These are phyloP conservation scores for Daldinia concentrica DNA, from an alignment of 495 filamentous ascomycete species.

Conservation along the genomic window DNA sequence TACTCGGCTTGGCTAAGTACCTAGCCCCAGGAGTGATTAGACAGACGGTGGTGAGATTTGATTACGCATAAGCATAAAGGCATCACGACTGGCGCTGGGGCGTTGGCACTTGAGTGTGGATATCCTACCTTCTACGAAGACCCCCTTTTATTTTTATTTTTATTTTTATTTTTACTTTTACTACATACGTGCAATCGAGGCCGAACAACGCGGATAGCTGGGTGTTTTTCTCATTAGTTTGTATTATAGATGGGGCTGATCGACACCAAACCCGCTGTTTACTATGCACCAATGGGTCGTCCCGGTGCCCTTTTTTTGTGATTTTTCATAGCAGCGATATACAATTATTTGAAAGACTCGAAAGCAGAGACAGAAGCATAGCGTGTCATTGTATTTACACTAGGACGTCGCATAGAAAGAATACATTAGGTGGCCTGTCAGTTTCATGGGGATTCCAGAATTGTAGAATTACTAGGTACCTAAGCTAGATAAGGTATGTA, in stretches of 20 bases:
- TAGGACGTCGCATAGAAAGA: neutral
- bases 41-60: conserved; percentile 8
- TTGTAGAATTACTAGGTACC: neutral
- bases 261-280: neutral
- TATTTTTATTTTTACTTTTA: neutral
- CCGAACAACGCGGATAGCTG: neutral
- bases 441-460: neutral
- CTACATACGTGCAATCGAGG: neutral
- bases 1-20: neutral
- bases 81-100: conserved; percentile 30
- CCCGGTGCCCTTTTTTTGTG: neutral
- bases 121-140: neutral
- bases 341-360: neutral
- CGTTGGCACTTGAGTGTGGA: conserved; percentile 7
- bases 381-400: too few species aligned
- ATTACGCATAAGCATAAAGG: conserved; percentile 15
- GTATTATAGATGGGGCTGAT: neutral
- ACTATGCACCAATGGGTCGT: too few species aligned
- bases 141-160: neutral
- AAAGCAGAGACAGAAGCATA: too few species aligned
- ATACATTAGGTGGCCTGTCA: neutral
- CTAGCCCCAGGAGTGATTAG: neutral
- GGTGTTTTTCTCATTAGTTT: neutral
- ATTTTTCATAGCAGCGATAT: neutral
- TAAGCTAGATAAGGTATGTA: conserved; percentile 1